Base-by-base conservation (phyloP, 2,329 filamentous ascomycete species). In the Fusarium sp. region DNA sequence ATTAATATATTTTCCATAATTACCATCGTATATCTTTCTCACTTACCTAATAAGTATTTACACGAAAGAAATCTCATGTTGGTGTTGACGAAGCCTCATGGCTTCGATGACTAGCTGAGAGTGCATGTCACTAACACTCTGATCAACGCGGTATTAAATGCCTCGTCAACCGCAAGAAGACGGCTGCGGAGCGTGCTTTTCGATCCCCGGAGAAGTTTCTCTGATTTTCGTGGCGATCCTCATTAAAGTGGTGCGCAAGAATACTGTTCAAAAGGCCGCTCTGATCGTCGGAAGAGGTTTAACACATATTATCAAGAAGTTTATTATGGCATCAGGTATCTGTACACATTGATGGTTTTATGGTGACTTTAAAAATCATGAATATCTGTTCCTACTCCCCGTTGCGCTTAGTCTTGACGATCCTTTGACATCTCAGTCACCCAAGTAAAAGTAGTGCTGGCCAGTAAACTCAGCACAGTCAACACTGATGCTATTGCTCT, bases 371-470 rank as follows among this genome's bases (percentile, higher is more conserved):
- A 16, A 16, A 7, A 16, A 8, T n/a, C 10, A 16, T 21, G 19
- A 4, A 19, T 21, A 2, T 21, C 23, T 19, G 7, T 45, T 25
- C 23, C 23, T 19, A 19, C 15, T 25, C 16, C 16, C 23, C 16
- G 7, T 10, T 10, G 42, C 35, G 7, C 10, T 12, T n/a, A 1
- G 8, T n/a, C 10, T 11, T 19, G 6, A 10, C 8, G 19, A 25
- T 19, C 4, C 27, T 18, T 7, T 2, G 21, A 21, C 12, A 11
- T 4, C 18, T 51, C 15, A 65, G 25, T 59, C 52, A 7, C 51
- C 64, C 27, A 66, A 31, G 18, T 57, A 66, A 4, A 66, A 63
- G 49, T 63, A 66, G n/a, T 63, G 39, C 21, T 66, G 63, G 3
- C 59, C 63, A 25, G 59, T 63, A 8, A 66, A 57, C 42, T 66